Conservation (phyloP, 108 stramenopile species). For the Nannochloropsis oceanica region DNA sequence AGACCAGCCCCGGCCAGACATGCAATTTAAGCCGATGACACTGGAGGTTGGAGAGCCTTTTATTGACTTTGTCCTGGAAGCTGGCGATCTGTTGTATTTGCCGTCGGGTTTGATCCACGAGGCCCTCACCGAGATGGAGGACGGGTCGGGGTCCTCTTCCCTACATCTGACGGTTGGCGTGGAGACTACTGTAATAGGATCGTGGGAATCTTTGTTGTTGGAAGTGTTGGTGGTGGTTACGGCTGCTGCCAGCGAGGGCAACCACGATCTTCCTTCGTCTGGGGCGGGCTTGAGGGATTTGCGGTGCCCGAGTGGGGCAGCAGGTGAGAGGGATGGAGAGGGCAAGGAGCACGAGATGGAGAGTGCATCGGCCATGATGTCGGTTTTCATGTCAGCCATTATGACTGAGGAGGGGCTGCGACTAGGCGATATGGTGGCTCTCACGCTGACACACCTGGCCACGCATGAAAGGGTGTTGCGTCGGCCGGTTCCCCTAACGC, state of each 20-base stretch:
- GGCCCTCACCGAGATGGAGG: background rate
- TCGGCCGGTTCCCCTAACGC: background rate
- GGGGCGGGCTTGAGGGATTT: background rate
- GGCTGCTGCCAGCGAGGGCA: background rate
- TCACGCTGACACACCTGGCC: background rate
- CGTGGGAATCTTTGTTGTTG: background rate
- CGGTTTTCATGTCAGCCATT: no score
- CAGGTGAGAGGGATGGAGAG: background rate
- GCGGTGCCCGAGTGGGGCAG: background rate
- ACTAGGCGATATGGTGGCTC: background rate
- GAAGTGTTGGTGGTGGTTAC: background rate
- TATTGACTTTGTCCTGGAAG: slow-evolving; percentile 31
- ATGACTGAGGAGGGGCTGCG: background rate
- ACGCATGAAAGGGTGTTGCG: background rate
- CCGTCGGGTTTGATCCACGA: background rate
- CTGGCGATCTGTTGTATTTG: slow-evolving; percentile 36
- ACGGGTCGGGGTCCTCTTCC: background rate
- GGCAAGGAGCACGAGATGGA: no score
- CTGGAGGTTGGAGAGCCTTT: slow-evolving; percentile 17
- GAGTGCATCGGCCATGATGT: no score
- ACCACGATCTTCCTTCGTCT: background rate
- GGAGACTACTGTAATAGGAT: background rate
- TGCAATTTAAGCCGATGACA: slow-evolving; percentile 13
- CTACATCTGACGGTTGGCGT: background rate
- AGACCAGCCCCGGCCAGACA: slow-evolving; percentile 1